Evolutionary conservation across 2,329 filamentous ascomycete species (phyloP).

Genomic region (Monilinia fructigena): DNA sequence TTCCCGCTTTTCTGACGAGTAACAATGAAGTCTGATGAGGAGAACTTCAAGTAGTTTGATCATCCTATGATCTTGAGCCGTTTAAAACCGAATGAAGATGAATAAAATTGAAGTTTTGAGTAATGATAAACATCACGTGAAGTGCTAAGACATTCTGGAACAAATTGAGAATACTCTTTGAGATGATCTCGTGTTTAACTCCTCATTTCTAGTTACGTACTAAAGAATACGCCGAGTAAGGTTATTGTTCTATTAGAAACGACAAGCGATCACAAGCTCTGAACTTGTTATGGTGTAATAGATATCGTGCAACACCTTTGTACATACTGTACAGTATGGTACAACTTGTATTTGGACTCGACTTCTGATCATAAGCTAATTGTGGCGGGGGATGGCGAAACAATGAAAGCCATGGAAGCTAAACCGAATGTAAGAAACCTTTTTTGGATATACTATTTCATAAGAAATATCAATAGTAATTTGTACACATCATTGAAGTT

Average conservation of each 20-base stretch:
- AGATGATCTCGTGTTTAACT: slow-evolving; percentile 16
- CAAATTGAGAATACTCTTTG: slow-evolving; percentile 12
- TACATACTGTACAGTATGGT: not conserved
- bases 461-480: not conserved
- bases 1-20: slow-evolving; percentile 21
- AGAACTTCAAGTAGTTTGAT: slow-evolving; percentile 17
- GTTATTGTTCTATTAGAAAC: slow-evolving; percentile 2
- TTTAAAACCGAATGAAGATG: slow-evolving; percentile 11
- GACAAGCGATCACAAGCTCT: slow-evolving; percentile 22
- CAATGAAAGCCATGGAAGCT: no score
- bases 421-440: not conserved
- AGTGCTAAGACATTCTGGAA: slow-evolving; percentile 15
- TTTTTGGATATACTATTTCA: not conserved
- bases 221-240: slow-evolving; percentile 17
- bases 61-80: slow-evolving; percentile 16
- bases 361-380: not conserved
- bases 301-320: not conserved
- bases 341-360: slow-evolving; percentile 2
- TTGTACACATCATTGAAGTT: not conserved
- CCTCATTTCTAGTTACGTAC: slow-evolving; percentile 12
- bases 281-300: slow-evolving; percentile 9
- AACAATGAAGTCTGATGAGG: not conserved
- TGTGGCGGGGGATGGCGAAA: not conserved
- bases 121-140: slow-evolving; percentile 18
- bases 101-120: not conserved